Base-by-base conservation (phyloP, 805 yeast species). In the Debaryomyces maramus region DNA sequence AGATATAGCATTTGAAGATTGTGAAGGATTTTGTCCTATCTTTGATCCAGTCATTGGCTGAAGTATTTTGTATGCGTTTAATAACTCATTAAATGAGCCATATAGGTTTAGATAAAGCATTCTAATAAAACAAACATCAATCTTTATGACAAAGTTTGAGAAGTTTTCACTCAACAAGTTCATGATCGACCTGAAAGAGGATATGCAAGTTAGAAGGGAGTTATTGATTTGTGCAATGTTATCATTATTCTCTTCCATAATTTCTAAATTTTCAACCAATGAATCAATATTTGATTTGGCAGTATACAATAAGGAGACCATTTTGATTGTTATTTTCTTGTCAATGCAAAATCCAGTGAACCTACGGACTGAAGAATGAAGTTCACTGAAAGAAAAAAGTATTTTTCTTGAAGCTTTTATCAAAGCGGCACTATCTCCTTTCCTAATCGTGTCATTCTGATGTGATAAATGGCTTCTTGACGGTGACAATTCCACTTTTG, bases 1-100 rank as follows among this genome's bases (percentile, higher is more conserved):
- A n/a, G 11, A 10, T 17, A 2, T 24, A 13, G 29, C 14, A 17
- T 24, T 27, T 5, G 22, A 11, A 16, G 24, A 30, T 22, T 32
- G 27, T 26, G 22, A 14, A 16, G 44, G 33, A 9, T 31, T 41
- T 1, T 70, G 67, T 4, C 55, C 52, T 5, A 5, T 10, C 11
- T 8, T 13, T 10, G 13, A 10, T 24, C 10, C 28, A 6, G 11
- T 6, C 7, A 7, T 24, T 7, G 28, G 13, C 5, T 13, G 2
- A 16, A 79, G 46, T 0, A 73, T 53, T 36, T 62, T 67, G 71
- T 81, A 82, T 0, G 89, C 85, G 56, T 85, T 85, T 48, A 70
- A 73, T 36, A 85, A 63, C 56, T 85, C 93, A 40, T 76, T 74
- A 45, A 84, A 76, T 0, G 86, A 74, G 23, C 86, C 83, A 51